Evolutionary conservation across 2,329 filamentous ascomycete species (phyloP).

Genomic region (Emergomyces orientalis): DNA sequence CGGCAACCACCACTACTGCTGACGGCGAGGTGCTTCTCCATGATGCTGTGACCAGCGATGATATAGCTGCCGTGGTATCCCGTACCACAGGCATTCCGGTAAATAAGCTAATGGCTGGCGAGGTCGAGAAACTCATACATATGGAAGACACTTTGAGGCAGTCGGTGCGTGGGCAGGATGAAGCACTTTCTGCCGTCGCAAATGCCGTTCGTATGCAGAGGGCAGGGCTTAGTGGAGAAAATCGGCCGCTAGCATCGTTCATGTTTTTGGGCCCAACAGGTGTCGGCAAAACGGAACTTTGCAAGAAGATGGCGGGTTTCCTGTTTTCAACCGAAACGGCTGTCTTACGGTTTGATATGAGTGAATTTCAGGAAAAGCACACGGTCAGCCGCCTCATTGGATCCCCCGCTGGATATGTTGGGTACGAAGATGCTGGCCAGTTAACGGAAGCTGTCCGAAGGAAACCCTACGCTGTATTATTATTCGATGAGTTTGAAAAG

Average conservation of each 20-base stretch:
- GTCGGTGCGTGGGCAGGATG: constrained; percentile 84
- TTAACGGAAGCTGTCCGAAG: constrained; percentile 89
- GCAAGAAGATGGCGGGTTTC: constrained; percentile 89
- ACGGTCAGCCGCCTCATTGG: constrained; percentile 90
- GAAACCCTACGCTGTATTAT: constrained; percentile 87
- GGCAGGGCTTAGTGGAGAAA: constrained; percentile 83
- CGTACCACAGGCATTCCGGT: constrained; percentile 88
- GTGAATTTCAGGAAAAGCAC: constrained; percentile 94
- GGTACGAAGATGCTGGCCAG: constrained; percentile 93
- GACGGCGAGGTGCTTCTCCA: constrained; percentile 61
- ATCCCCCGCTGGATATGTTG: constrained; percentile 86
- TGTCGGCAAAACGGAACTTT: constrained; percentile 93
- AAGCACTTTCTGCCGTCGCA: constrained; percentile 81
- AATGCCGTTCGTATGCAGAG: constrained; percentile 91
- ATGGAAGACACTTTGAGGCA: constrained; percentile 87
- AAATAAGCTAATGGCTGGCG: constrained; percentile 81
- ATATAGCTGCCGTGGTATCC: constrained; percentile 87
- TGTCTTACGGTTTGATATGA: constrained; percentile 94
- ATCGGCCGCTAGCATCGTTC: constrained; percentile 83
- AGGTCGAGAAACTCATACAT: constrained; percentile 86
- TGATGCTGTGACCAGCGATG: constrained; percentile 88
- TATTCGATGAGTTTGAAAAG: constrained; percentile 98
- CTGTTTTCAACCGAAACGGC: constrained; percentile 87
- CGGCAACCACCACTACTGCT: constrained; percentile 25
- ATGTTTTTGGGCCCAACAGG: constrained; percentile 97